Evolutionary conservation across 2,329 filamentous ascomycete species (phyloP).

Genomic region (Paecilomyces sp.): DNA sequence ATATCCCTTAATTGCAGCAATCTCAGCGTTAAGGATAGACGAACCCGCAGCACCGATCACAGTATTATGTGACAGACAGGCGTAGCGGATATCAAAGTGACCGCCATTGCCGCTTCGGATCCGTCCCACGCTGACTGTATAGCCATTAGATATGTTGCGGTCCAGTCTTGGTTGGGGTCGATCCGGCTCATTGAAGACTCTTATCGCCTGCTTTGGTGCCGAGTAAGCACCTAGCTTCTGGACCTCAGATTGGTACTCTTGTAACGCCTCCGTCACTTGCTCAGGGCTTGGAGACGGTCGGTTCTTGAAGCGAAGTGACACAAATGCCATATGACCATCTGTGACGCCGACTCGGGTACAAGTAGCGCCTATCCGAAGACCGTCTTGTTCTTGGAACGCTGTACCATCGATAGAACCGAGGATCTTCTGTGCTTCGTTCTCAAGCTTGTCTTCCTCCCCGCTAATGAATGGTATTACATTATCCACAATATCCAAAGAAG

Average conservation of each 20-base stretch:
- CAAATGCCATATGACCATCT: constrained; percentile 92
- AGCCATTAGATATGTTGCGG: constrained; percentile 75
- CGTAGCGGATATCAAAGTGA: constrained; percentile 92
- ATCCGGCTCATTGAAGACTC: constrained; percentile 83
- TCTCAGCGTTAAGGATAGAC: constrained; percentile 90
- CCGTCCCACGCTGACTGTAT: constrained; percentile 84
- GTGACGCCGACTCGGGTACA: constrained; percentile 94
- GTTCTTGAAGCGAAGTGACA: constrained; percentile 74
- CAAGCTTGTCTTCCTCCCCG: constrained; percentile 93
- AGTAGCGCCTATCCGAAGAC: constrained; percentile 71
- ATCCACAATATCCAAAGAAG: constrained; percentile 91
- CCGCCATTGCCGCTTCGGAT: constrained; percentile 77
- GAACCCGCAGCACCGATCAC: constrained; percentile 93
- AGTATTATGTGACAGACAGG: constrained; percentile 83
- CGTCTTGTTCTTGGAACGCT: constrained; percentile 66
- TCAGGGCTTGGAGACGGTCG: constrained; percentile 67
- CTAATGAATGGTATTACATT: constrained; percentile 92
- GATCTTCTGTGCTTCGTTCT: constrained; percentile 93
- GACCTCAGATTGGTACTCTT: constrained; percentile 73
- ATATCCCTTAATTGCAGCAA: constrained; percentile 82
- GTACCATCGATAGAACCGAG: constrained; percentile 69
- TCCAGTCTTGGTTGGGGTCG: constrained; percentile 88
- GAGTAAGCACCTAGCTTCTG: constrained; percentile 79
- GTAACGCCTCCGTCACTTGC: constrained; percentile 70
- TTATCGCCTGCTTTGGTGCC: constrained; percentile 72